Base-by-base conservation (phyloP, 805 yeast species). In the Kazachstania psychrophila region DNA sequence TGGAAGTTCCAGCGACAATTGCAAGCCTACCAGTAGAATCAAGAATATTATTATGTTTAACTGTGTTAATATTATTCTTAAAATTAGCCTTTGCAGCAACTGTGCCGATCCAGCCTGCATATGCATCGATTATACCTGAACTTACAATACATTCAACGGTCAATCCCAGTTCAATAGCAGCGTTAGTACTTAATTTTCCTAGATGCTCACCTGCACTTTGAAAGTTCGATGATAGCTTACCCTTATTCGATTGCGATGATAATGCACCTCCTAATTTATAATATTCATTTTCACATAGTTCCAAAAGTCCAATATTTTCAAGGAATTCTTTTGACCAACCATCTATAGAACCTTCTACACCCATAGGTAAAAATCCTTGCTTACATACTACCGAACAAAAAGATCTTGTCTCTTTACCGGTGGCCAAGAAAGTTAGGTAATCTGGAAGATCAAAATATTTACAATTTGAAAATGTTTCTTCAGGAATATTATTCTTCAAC, bases 41-140 rank as follows among this genome's bases (percentile, higher is more conserved):
- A n/a, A n/a, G n/a, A n/a, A n/a, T n/a, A n/a, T n/a, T n/a, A n/a
- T n/a, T n/a, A n/a, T n/a, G n/a, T 28, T 70, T 72, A 48, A 81
- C 69, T 5, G 75, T 74, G 11, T 15, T n/a, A 39, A 38, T 25
- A 4, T 65, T 66, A 43, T 70, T 61, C n/a, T 64, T 24, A 6
- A 14, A 23, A 44, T 80, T 84, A 5, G 86, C 77, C 47, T 78
- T 77, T 1, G 94, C 95, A 19, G 96, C 98, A 41, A 89, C 95
- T 1, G 97, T 92, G 39, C 98, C 98, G 38, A 92, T 75, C 96
- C 97, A 92, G 31, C 98, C 98, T 4, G 97, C 94, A 56, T 92
- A 92, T 5, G 97, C 96, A 58, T 92, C 98, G 55, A 92, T 92
- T 26, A 92, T 95, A 54, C 96, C 96, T 1, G 94, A 79, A 6